These are phyloP conservation scores for Pseudogymnoascus sp. DNA, from an alignment of 2,329 filamentous ascomycete genomes.

Conservation along the genomic window DNA sequence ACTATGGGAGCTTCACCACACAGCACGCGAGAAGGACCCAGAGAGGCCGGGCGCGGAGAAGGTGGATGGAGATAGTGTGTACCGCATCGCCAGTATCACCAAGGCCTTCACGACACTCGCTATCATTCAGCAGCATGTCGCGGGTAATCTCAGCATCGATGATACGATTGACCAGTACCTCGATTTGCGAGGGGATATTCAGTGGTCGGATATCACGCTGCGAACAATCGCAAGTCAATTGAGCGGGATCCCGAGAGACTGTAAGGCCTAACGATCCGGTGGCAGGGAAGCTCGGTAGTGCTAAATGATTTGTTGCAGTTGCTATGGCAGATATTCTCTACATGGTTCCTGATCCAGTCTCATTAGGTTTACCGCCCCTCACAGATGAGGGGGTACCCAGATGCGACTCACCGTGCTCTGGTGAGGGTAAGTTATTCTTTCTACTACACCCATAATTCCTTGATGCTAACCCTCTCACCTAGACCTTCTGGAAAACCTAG, in stretches of 20 bases:
- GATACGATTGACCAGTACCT: conserved; percentile 21
- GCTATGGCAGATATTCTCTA: not conserved
- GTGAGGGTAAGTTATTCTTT: not conserved
- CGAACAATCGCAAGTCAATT: conserved; percentile 22
- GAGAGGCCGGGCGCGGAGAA: not conserved
- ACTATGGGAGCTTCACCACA: conserved; percentile 7
- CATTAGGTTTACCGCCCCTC: not conserved
- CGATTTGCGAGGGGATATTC: conserved; percentile 13
- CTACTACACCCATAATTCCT: not conserved
- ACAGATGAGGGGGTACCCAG: not conserved
- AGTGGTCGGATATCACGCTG: conserved; percentile 24
- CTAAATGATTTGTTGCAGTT: not conserved
- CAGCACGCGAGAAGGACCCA: conserved; percentile 4
- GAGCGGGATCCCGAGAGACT: conserved; percentile 24
- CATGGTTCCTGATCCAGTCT: not conserved
- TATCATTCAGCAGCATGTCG: conserved; percentile 22
- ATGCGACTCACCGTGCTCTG: conserved; percentile 2
- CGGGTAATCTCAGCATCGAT: conserved; percentile 23
- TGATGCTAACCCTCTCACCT: not conserved
- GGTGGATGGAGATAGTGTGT: conserved; percentile 1
- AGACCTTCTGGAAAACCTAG: conserved; percentile 8
- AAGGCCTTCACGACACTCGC: conserved; percentile 21
- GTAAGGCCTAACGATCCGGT: conserved; percentile 9
- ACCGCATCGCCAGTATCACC: conserved; percentile 11
- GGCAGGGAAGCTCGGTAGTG: not conserved